These are phyloP conservation scores for Sphaerulina populicola DNA, from an alignment of 2,329 filamentous ascomycete genomes.

Conservation along the genomic window DNA sequence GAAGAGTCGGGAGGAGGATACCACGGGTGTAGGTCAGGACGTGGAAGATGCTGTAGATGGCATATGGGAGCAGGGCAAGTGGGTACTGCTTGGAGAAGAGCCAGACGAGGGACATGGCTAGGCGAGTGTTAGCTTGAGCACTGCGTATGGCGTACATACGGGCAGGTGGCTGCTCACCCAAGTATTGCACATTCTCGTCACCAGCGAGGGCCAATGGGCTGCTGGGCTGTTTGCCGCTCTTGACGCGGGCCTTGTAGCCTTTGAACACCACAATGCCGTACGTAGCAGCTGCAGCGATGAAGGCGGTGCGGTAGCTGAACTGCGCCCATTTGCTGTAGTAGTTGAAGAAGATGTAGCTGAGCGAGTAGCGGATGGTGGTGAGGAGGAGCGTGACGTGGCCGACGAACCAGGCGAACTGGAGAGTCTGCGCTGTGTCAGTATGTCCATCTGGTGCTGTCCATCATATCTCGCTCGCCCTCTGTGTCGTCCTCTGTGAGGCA, in stretches of 20 bases:
- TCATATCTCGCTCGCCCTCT: too few relatives aligned
- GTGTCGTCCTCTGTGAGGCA: too few relatives aligned
- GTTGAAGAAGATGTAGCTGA: slow-evolving; percentile 87
- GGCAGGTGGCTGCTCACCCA: slow-evolving; percentile 54
- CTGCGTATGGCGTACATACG: not conserved
- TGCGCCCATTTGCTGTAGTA: slow-evolving; percentile 67
- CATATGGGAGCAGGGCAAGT: slow-evolving; percentile 84
- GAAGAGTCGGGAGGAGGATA: slow-evolving; percentile 80
- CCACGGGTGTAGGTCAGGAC: slow-evolving; percentile 92
- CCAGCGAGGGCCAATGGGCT: slow-evolving; percentile 59
- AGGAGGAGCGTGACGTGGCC: slow-evolving; percentile 84
- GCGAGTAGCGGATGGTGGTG: slow-evolving; percentile 68
- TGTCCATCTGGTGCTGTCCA: not conserved
- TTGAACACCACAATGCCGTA: slow-evolving; percentile 99
- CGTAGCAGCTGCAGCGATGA: slow-evolving; percentile 78
- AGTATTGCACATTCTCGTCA: slow-evolving; percentile 97
- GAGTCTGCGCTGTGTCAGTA: slow-evolving; percentile 50
- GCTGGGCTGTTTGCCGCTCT: slow-evolving; percentile 56
- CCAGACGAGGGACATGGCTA: slow-evolving; percentile 92
- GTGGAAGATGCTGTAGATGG: slow-evolving; percentile 97
- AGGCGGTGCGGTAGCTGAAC: slow-evolving; percentile 82
- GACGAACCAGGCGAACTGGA: slow-evolving; percentile 67
- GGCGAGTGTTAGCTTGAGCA: slow-evolving; percentile 8
- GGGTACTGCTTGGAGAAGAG: slow-evolving; percentile 83
- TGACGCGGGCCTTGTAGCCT: slow-evolving; percentile 77